A percentile compares a stretch with the other conserved stretches of the same genome.
These are phyloP conservation scores for Leucocoprinus leucothites DNA, from an alignment of 768 basidiomycete genomes.

Conservation along the genomic window DNA sequence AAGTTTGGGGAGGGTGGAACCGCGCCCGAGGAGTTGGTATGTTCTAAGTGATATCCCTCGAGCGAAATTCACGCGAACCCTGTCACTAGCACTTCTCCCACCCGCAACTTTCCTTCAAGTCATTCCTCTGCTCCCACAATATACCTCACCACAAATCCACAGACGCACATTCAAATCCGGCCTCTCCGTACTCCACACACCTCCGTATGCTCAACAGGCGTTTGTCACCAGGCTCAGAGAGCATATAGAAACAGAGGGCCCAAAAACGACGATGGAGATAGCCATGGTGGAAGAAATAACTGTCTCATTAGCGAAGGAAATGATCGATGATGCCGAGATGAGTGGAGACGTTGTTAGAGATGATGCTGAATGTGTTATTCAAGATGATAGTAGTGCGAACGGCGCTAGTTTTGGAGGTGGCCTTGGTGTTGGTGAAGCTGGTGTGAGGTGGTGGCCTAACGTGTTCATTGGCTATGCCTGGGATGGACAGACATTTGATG, in stretches of 20 bases:
- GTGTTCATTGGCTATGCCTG: conserved; percentile 64
- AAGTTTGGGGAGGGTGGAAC: conserved; percentile 69
- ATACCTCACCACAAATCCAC: conserved; percentile 67
- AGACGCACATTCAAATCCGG: conserved; percentile 70
- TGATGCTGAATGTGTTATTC: conserved; percentile 10
- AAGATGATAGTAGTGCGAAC: not conserved
- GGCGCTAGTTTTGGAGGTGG: conserved; percentile 22
- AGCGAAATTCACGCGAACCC: not conserved
- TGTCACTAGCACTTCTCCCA: conserved; percentile 68
- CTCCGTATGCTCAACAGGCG: conserved; percentile 62
- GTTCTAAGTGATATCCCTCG: conserved; percentile 22
- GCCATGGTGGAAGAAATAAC: conserved; percentile 70
- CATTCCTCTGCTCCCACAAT: conserved; percentile 59
- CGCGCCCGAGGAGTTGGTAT: conserved; percentile 87
- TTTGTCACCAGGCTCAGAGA: conserved; percentile 68
- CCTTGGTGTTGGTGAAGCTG: conserved; percentile 43
- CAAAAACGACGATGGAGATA: conserved; percentile 65
- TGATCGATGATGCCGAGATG: conserved; percentile 69
- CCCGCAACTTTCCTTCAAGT: conserved; percentile 83
- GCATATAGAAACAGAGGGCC: conserved; percentile 45
- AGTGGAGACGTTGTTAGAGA: conserved; percentile 17
- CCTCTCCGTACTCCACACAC: conserved; percentile 80
- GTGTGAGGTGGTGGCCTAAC: conserved; percentile 72
- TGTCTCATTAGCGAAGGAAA: conserved; percentile 71
- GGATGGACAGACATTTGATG: conserved; percentile 57